Base-by-base conservation (phyloP, 306 rosid species). In the Citrullus colocynthis region DNA sequence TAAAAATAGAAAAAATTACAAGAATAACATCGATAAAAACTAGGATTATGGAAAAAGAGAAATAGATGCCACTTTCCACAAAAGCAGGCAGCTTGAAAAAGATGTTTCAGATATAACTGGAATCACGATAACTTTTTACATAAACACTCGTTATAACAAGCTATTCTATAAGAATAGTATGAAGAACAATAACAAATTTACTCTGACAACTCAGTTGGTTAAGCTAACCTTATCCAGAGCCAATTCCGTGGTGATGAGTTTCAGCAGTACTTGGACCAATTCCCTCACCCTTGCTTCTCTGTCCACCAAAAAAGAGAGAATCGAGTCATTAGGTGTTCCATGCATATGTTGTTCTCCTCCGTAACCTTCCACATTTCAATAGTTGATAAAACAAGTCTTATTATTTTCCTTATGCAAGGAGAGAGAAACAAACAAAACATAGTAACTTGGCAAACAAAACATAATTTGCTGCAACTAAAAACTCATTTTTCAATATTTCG, bases 251-350 rank as follows among this genome's bases (percentile, higher is more conserved):
- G 90, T 65, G 77, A 90, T 71, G 44, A 90, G 88, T 82, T 84
- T 86, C 55, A 89, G 90, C 74, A 95, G 83, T 37, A 84, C 86
- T 88, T 75, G 97, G 75, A 95, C 89, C 3, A 85, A 81, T 84
- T 86, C 92, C 81, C 97, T 87, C 70, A 90, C 80, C 84, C 89
- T 87, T 60, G 82, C 74, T 81, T 90, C 92, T 82, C 98, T 95
- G 95, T 86, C 78, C 81, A 82, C 75, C 79, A 83, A 79, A 72
- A 69, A 13, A 39, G 7, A 61, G 1, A 69, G 36, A 71, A 71
- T 21, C 15, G 48, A 14, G 30, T 32, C 18, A 72, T 24, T 49
- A 72, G 9, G 44, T 41, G 44, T 41, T 48, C 5, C 54, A 48
- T 48, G 54, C 54, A 48, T 12, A 48, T 7, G 39, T 4, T 36